Percentiles rank a stretch among this genome's conserved stretches.
These are phyloP conservation scores for Irpex rosettiformis DNA, from an alignment of 1,284 basidiomycete species.

Conservation along the genomic window DNA sequence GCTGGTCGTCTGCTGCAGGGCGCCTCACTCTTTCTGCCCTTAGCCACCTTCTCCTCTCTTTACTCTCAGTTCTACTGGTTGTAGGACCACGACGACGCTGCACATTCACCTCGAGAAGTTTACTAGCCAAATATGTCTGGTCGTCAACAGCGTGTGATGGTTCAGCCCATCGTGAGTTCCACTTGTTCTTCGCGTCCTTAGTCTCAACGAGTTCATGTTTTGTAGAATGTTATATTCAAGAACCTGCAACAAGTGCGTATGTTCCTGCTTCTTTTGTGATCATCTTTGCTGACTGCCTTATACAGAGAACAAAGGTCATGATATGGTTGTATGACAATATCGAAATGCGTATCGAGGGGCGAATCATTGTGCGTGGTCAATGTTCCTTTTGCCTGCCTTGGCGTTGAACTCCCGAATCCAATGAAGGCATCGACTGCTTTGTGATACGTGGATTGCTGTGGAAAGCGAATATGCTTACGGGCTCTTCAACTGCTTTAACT, in stretches of 20 bases:
- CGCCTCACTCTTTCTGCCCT: slow-evolving; percentile 9
- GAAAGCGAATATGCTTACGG: slow-evolving; percentile 17
- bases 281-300: neutral
- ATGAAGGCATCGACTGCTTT: slow-evolving; percentile 23
- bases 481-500: slow-evolving; percentile 18
- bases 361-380: slow-evolving; percentile 80
- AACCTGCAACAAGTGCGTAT: slow-evolving; percentile 80
- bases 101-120: slow-evolving; percentile 17
- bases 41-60: slow-evolving; percentile 5
- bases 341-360: slow-evolving; percentile 95
- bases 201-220: slow-evolving; percentile 2
- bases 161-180: slow-evolving; percentile 88
- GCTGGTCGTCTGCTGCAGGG: slow-evolving; percentile 3
- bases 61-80: slow-evolving; percentile 11
- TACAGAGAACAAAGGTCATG: slow-evolving; percentile 79
- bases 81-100: slow-evolving; percentile 8
- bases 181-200: neutral
- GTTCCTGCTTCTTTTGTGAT: slow-evolving; percentile 3
- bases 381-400: slow-evolving; percentile 21
- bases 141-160: slow-evolving; percentile 94
- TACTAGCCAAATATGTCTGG: slow-evolving; percentile 69
- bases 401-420: slow-evolving; percentile 27
- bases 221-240: slow-evolving; percentile 98
- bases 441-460: slow-evolving; percentile 3
- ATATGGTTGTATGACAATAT: slow-evolving; percentile 98